Percentiles rank a stretch among this genome's conserved stretches.
These are phyloP conservation scores for Eucalyptus sp. DNA, from an alignment of 345 rosid genomes.

Conservation along the genomic window DNA sequence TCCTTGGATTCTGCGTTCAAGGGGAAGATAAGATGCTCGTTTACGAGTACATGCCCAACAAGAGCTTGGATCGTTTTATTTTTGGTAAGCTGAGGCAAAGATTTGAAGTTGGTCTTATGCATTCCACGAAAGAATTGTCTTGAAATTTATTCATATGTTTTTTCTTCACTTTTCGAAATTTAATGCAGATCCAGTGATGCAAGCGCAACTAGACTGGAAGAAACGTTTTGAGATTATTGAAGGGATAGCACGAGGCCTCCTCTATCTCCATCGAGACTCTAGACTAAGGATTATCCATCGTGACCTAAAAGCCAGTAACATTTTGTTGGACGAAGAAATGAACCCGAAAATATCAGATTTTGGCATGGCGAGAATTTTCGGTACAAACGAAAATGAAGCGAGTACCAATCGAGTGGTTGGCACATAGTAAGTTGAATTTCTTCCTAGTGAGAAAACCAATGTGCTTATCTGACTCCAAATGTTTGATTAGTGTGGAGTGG, in stretches of 20 bases:
- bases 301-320: slow-evolving; percentile 19
- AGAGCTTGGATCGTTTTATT: slow-evolving; percentile 10
- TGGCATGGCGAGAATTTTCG: slow-evolving; percentile 20
- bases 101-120: not conserved
- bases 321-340: slow-evolving; percentile 9
- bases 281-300: slow-evolving; percentile 19
- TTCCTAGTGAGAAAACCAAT: not conserved
- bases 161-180: not conserved
- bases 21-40: slow-evolving; percentile 45
- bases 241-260: slow-evolving; percentile 22
- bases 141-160: not conserved
- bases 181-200: slow-evolving; percentile 6
- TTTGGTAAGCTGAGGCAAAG: slow-evolving; percentile 9
- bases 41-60: slow-evolving; percentile 35
- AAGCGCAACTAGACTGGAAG: slow-evolving; percentile 4
- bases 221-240: slow-evolving; percentile 4
- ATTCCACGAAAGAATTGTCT: not conserved
- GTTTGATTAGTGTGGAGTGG: not conserved
- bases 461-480: not conserved
- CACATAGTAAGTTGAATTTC: not conserved
- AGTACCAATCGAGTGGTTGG: slow-evolving; percentile 15
- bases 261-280: slow-evolving; percentile 24
- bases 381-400: not conserved
- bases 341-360: slow-evolving; percentile 28
- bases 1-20: slow-evolving; percentile 48